A percentile compares a stretch with the other conserved stretches of the same genome.
These are phyloP conservation scores for Zalaria obscura DNA, from an alignment of 2,329 filamentous ascomycete species.

Conservation along the genomic window DNA sequence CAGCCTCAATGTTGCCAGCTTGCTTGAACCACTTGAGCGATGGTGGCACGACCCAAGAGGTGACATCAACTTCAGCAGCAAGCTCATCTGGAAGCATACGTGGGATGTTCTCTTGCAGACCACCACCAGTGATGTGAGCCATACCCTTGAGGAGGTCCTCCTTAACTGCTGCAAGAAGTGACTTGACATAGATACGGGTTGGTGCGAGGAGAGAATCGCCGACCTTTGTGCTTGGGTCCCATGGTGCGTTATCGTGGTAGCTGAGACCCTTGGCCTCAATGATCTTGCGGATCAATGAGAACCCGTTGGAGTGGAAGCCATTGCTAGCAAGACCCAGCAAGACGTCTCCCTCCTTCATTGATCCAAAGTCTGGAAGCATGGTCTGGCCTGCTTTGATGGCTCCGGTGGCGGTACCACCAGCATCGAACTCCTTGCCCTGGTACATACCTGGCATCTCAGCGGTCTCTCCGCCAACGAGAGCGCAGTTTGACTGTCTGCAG, in stretches of 20 bases:
- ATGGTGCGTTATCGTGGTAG: conserved; percentile 64
- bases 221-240: conserved; percentile 48
- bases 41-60: conserved; percentile 57
- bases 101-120: conserved; percentile 84
- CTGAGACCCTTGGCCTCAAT: conserved; percentile 58
- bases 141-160: conserved; percentile 70
- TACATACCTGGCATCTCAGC: conserved; percentile 98
- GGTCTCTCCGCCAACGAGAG: conserved; percentile 91
- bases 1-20: conserved; percentile 52
- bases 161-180: conserved; percentile 44
- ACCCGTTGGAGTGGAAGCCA: conserved; percentile 92
- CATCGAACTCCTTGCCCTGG: conserved; percentile 77
- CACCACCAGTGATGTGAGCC: conserved; percentile 93
- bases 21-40: conserved; percentile 82
- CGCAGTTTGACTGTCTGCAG: conserved; percentile 72
- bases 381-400: conserved; percentile 52
- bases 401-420: conserved; percentile 78
- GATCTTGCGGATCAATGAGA: conserved; percentile 88
- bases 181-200: conserved; percentile 83
- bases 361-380: conserved; percentile 60
- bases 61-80: conserved; percentile 66
- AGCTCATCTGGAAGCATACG: conserved; percentile 75
- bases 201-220: conserved; percentile 74
- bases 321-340: conserved; percentile 74
- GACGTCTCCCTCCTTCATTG: conserved; percentile 72